These are phyloP conservation scores for Pholiota conissans DNA, from an alignment of 768 basidiomycete species.

Conservation along the genomic window DNA sequence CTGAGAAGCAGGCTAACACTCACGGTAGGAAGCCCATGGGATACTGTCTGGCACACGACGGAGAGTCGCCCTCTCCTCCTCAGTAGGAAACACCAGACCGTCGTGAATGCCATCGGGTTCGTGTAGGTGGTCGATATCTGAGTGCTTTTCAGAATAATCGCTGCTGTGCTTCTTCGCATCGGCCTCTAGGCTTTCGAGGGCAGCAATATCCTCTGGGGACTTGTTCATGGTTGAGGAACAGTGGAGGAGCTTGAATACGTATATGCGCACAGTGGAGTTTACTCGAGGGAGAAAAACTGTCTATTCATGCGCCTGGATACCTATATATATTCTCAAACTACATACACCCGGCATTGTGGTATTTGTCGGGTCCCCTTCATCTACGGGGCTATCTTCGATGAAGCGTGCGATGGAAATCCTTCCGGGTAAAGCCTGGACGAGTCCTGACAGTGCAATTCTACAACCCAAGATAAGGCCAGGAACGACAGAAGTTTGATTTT, in stretches of 20 bases:
- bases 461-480: not conserved
- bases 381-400: not conserved
- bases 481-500: not conserved
- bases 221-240: not conserved
- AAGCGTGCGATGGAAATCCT: not conserved
- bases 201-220: slow-evolving; percentile 1
- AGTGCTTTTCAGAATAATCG: slow-evolving; percentile 15
- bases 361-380: not conserved
- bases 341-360: not conserved
- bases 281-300: not conserved
- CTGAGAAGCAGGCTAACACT: slow-evolving; percentile 17
- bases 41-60: slow-evolving; percentile 60
- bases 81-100: slow-evolving; percentile 63
- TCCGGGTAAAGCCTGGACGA: not conserved
- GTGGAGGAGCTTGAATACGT: not conserved
- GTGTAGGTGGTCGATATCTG: slow-evolving; percentile 4
- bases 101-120: slow-evolving; percentile 40
- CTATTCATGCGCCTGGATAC: not conserved
- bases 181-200: not conserved
- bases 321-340: not conserved
- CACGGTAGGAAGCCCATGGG: slow-evolving; percentile 60
- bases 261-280: not conserved
- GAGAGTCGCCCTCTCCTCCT: slow-evolving; percentile 57
- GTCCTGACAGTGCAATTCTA: not conserved
- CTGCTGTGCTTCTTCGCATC: not conserved